A percentile compares a stretch with the other conserved stretches of the same genome.
These are phyloP conservation scores for Hygrophoropsis aurantiaca DNA, from an alignment of 768 basidiomycete genomes.

Conservation along the genomic window DNA sequence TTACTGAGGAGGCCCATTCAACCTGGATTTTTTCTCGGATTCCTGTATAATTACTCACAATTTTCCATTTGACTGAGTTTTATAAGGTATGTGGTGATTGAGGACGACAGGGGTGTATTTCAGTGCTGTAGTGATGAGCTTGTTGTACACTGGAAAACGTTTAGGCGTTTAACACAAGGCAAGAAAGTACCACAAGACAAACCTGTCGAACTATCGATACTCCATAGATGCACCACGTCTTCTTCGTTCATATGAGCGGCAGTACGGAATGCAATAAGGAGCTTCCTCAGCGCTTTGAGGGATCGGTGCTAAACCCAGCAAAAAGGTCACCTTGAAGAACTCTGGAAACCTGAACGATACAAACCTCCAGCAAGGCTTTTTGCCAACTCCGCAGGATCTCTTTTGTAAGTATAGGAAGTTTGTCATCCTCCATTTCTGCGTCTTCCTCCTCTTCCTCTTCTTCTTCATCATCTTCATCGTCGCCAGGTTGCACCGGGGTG, in stretches of 20 bases:
- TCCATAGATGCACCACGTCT: constrained; percentile 76
- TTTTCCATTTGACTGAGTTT: constrained; percentile 77
- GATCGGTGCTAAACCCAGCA: constrained; percentile 67
- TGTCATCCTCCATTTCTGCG: constrained; percentile 41
- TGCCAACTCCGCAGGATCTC: constrained; percentile 82
- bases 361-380: constrained; percentile 80
- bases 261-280: constrained; percentile 88
- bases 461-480: constrained; percentile 49
- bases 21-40: not conserved
- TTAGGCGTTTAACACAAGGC: not conserved
- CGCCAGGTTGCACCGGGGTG: constrained; percentile 36
- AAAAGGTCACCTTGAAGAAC: constrained; percentile 1
- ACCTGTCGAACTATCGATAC: constrained; percentile 82
- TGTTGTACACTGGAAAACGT: constrained; percentile 76
- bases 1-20: constrained; percentile 53
- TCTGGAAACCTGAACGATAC: constrained; percentile 12
- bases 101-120: constrained; percentile 90
- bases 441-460: constrained; percentile 44
- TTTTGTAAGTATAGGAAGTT: constrained; percentile 60
- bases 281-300: constrained; percentile 75
- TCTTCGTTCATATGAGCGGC: constrained; percentile 91
- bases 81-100: constrained; percentile 85
- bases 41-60: constrained; percentile 63
- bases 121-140: constrained; percentile 82
- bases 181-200: constrained; percentile 15